Base-by-base conservation (phyloP, 2,329 filamentous ascomycete species). In the Hypoxylon sp. region DNA sequence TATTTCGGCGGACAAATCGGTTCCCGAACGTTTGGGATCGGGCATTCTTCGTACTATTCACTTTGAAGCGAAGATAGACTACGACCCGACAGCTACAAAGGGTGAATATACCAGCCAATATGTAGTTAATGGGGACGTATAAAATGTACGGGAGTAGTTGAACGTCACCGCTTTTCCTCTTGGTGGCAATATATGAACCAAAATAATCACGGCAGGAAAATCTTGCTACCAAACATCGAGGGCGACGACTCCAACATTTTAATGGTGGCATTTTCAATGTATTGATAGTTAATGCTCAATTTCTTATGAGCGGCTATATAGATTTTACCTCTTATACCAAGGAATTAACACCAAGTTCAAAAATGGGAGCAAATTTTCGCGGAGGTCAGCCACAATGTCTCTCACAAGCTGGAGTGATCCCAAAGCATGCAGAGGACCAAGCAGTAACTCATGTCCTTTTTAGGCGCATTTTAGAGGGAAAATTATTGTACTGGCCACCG, bases 1-100 rank as follows among this genome's bases (percentile, higher is more conserved):
- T 10, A 39, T 24, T 8, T 44, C 52, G 52, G 10, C 39, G 10
- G 24, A 54, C 24, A 4, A 14, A 14, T 42, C 52, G 22, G 29
- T n/a, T n/a, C 6, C 24, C 1, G 35, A 29, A 17, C 14, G 17
- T 31, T 6, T 54, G 14, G 52, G 26, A 29, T 54, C 35, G 8
- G 52, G 52, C 10, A 54, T 42, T 17, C 52, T 54, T 3, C 52
- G 52, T 29, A 54, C 52, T 10, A 42, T 35, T 11, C 14, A 54
- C 5, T 54, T 44, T 44, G 52, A 54, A 39, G 9, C 35, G 13
- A 44, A 39, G 22, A 22, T 29, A 29, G 22, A n/a, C 6, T 54
- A 54, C 13, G 37, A 42, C 19, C 52, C 35, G 22, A 42, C 24
- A 13, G 22, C 39, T 5, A 44, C 35, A 29, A 26, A 13, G 10